A percentile compares a stretch with the other conserved stretches of the same genome.
Evolutionary conservation across 164 flowering plant genomes (phyloP).

Genomic region (Dillenia suffruticosa): DNA sequence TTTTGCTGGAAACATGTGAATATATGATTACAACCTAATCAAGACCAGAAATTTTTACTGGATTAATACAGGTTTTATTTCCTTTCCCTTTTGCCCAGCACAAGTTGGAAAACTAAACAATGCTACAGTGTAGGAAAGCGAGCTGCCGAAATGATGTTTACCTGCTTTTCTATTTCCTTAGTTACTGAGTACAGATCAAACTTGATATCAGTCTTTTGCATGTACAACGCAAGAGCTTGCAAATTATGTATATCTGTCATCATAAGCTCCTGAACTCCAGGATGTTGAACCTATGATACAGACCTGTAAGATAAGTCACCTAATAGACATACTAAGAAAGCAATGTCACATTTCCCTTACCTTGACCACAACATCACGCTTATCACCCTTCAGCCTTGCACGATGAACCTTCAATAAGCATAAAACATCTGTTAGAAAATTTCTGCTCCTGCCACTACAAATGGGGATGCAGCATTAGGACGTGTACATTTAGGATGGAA

Average conservation of each 20-base stretch:
- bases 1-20: too few species aligned
- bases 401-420: constrained; percentile 69
- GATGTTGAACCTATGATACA: constrained; percentile 84
- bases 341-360: constrained; percentile 31
- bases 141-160: constrained; percentile 11
- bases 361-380: constrained; percentile 86
- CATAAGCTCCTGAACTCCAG: constrained; percentile 86
- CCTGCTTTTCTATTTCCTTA: constrained; percentile 97
- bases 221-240: constrained; percentile 86
- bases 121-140: too few species aligned
- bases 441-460: neutral
- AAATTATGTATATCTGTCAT: constrained; percentile 91
- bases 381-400: constrained; percentile 78
- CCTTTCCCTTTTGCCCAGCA: too few species aligned
- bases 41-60: too few species aligned
- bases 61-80: too few species aligned
- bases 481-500: too few species aligned
- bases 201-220: constrained; percentile 88
- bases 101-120: too few species aligned
- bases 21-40: too few species aligned
- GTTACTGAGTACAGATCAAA: constrained; percentile 87
- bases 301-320: constrained; percentile 10
- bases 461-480: neutral
- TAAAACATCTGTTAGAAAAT: constrained; percentile 2
- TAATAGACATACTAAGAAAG: neutral